Base-by-base conservation (phyloP, 257 asterid genomes). In the Solanum raphanifolium region DNA sequence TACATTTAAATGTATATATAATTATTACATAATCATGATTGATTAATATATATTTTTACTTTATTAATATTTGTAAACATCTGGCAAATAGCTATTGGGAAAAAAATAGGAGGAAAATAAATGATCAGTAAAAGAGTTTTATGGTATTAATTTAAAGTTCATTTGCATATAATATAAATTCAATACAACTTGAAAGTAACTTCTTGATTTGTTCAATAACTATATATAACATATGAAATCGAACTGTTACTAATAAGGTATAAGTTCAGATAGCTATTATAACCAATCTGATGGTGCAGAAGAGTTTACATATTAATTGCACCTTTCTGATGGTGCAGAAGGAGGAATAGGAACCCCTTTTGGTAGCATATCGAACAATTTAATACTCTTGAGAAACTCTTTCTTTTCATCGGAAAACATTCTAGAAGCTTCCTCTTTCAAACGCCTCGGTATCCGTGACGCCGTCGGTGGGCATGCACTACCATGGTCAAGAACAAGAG, bases 331-430 rank as follows among this genome's bases (percentile, higher is more conserved):
- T 12, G 95, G 95, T 86, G 52, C 95, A 60, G 93, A 89, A 69
- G 95, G 95, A 38, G 95, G 93, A 87, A 93, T 76, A 2, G 90
- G 94, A 21, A 87, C 90, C 5, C 82, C 87, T 88, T 90, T 91
- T 11, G 95, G 95, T 36, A 93, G 90, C 84, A 35, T 93, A 5
- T 92, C 23, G 81, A 93, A 86, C 25, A 25, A 46, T 16, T 29
- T 29, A 6, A 4, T 27, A 8, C 66, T 27, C 12, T 13, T 39
- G 5, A 79, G 2, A 43, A 15, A 15, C 7, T 43, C 18, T 7
- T 46, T 43, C 39, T 43, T 81, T 27, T 46, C 66, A 46, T 13
- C 2, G 2, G 7, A 10, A 46, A 46, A 46, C 66, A 4, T 46
- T 27, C 9, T 60, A 46, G 85, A 81, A 81, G 66, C 66, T 81